Evolutionary conservation across 2,329 filamentous ascomycete genomes (phyloP).

Genomic region (Exophiala spinifera): DNA sequence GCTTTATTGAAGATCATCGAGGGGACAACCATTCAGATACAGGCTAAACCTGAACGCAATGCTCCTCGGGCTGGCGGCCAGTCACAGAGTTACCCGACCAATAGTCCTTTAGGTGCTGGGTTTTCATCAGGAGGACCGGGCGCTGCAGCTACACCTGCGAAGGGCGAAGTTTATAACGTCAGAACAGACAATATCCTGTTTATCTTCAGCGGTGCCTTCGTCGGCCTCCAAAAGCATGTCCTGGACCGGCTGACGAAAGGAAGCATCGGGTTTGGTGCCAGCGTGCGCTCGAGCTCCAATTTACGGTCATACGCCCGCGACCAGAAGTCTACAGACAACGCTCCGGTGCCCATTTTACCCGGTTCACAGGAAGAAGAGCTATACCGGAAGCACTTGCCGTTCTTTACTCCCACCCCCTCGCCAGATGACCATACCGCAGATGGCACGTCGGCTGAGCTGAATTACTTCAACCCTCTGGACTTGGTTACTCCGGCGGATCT

Average conservation of each 20-base stretch:
- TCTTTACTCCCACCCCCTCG: conserved; percentile 50
- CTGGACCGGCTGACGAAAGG: conserved; percentile 81
- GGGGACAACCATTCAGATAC: conserved; percentile 87
- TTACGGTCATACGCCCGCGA: conserved; percentile 26
- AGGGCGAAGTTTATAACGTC: conserved; percentile 65
- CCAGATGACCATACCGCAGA: conserved; percentile 31
- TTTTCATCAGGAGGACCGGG: conserved; percentile 32
- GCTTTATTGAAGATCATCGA: conserved; percentile 94
- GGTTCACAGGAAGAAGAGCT: conserved; percentile 63
- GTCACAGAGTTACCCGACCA: conserved; percentile 40
- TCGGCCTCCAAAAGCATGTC: conserved; percentile 83
- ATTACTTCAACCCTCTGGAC: conserved; percentile 61
- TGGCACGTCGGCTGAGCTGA: conserved; percentile 36
- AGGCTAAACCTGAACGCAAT: conserved; percentile 64
- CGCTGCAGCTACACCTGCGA: conserved; percentile 39
- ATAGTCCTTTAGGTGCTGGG: conserved; percentile 36
- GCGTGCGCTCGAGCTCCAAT: conserved; percentile 58
- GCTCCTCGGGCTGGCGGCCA: conserved; percentile 38
- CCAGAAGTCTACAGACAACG: conserved; percentile 29
- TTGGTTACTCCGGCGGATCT: conserved; percentile 72
- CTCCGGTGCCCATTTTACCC: conserved; percentile 52
- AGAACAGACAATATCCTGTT: conserved; percentile 97
- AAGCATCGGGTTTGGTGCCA: conserved; percentile 87
- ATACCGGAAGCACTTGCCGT: conserved; percentile 58
- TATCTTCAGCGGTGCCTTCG: conserved; percentile 93